Base-by-base conservation (phyloP, 495 filamentous ascomycete genomes). In the Pseudevernia furfuracea region DNA sequence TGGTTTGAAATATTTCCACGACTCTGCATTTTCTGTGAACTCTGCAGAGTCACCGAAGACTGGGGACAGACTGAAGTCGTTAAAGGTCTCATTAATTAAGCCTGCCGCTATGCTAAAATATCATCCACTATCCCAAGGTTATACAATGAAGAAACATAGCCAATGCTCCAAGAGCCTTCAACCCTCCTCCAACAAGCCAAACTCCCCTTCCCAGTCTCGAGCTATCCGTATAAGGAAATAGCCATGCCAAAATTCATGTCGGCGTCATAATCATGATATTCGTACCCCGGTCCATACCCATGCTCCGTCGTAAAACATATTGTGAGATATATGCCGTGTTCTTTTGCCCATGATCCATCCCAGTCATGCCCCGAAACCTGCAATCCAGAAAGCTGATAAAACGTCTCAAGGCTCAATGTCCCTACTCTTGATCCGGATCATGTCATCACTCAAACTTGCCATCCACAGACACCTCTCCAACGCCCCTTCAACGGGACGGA, bases 381-480 rank as follows among this genome's bases (percentile, higher is more conserved):
- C 17, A n/a, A 4, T 28, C 41, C 28, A 17, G 7, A 23, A 37
- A 7, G 19, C 32, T 32, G 43, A 44, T 19, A 23, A 44, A 43
- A 44, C 32, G 43, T 23, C 28, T 66, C 48, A 62, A 28, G 63
- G 28, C 59, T 84, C 82, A 52, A 89, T 69, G 28, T 69, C 72
- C 68, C 80, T 84, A 67, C 85, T 88, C 63, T 80, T 73, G 55
- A 73, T 70, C 59, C 80, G 76, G 70, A 99, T 93, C 74, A 93
- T 87, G 53, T 91, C 90, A 68, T 99, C 95, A 25, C 79, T 82
- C 48, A 99, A 77, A 34, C 89, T 90, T 23, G 90, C 85, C 80
- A 99, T 91, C 95, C 95, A 99, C 58, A 99, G 81, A 75, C 93
- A 97, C 68, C 90, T 84, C 74, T 95, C 91, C 37, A 92, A 86